Conservation (phyloP, 305 asterid species). For the Nicotiana rustica region DNA sequence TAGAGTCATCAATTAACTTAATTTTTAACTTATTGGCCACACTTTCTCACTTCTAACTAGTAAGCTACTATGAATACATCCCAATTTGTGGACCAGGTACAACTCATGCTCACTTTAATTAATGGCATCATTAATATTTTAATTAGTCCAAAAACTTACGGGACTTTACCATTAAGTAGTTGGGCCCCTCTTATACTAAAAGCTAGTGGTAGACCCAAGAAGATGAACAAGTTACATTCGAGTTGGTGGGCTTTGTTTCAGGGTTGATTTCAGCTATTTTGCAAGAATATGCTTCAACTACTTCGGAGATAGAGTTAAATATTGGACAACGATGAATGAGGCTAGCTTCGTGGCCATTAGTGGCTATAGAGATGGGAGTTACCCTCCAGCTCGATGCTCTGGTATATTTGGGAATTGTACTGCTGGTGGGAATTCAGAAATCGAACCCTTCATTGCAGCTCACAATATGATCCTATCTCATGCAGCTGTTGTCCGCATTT, state of each 20-base stretch:
- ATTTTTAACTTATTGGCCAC: too few relatives aligned
- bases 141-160: too few relatives aligned
- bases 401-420: conserved; percentile 57
- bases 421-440: conserved; percentile 51
- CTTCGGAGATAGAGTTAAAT: conserved; percentile 65
- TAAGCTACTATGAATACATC: too few relatives aligned
- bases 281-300: conserved; percentile 62
- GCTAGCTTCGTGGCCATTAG: conserved; percentile 61
- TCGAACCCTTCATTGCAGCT: conserved; percentile 66
- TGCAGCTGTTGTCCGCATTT: conserved; percentile 54
- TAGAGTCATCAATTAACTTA: too few relatives aligned
- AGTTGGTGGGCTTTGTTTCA: conserved; percentile 34
- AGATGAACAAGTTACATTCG: conserved; percentile 24
- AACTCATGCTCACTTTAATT: too few relatives aligned
- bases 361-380: conserved; percentile 60
- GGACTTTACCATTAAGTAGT: background rate
- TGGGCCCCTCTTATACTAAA: background rate
- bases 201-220: background rate
- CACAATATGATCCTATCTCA: conserved; percentile 69
- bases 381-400: conserved; percentile 69
- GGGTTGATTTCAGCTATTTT: conserved; percentile 61
- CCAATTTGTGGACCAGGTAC: too few relatives aligned
- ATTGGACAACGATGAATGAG: conserved; percentile 67
- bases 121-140: too few relatives aligned
- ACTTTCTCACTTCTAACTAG: too few relatives aligned